Evolutionary conservation across 2,329 filamentous ascomycete genomes (phyloP), one percentile per base, ranked within the genome.

Genomic region (Penicillium vulpinum): DNA sequence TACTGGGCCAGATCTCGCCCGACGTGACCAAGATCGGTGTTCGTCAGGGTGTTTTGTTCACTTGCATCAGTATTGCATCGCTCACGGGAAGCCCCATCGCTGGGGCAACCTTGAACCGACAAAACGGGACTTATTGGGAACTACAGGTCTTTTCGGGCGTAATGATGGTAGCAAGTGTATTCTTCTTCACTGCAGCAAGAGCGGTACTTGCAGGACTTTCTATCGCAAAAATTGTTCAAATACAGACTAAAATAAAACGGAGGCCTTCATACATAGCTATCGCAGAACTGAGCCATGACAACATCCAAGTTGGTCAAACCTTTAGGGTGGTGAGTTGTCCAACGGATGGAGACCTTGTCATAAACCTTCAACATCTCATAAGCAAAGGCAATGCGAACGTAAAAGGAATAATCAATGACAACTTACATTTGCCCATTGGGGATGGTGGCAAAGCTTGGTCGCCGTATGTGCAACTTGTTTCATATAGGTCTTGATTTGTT

Each of bases 11-110:
- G 65, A 87, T 91, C 58, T 85, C 83, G 2, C 31, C 51, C 36
- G 85, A 88, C 40, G 82, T 90, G 35, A 78, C 82, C 39, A 81
- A 89, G 69, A 86, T 91, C 43, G 89, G 88, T 21, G 82, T 85
- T 2, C 79, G 88, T 3, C 84, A 81, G 3, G 89, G 89, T 0
- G 80, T 82, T 0, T 77, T 84, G n/a, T 88, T 87, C 67, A 81
- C 83, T 18, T 68, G 85, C 48, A 78, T 85, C 58, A 80, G 83
- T 2, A 73, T 91, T 22, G 87, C 85, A 7, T 85, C 84, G 1
- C 74, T 91, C 45, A 84, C 84, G 0, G 86, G 88, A 0, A 85
- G 81, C 44, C 88, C 88, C 0, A 88, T 91, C 63, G 87, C 81
- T 2, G 88, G 88, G 7, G 85, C 84, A 11, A 76, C 88, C 8